phyloP scores from a whole-genome alignment of 345 rosid species.

The Dovyalis caffra region DNA sequence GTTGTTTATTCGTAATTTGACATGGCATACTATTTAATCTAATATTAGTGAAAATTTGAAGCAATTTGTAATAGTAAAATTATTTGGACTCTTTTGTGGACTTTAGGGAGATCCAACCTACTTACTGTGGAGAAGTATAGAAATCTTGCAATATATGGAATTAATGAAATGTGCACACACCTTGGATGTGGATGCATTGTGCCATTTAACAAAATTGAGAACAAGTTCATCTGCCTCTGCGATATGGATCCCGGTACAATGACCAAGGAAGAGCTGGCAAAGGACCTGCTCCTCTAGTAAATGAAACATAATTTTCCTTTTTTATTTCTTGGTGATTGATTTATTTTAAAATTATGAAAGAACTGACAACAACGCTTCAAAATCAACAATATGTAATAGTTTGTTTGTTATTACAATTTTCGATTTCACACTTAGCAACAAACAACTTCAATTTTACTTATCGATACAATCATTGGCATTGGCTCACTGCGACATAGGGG shows the following conservation, averaged over 20 bases:
- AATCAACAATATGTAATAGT: no score
- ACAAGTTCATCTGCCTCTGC: conserved; percentile 91
- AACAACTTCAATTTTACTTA: background rate
- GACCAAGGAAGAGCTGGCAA: conserved; percentile 90
- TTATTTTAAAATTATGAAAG: background rate
- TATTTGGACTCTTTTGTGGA: conserved; percentile 3
- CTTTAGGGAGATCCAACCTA: conserved; percentile 92
- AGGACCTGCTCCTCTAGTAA: conserved; percentile 96
- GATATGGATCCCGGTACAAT: conserved; percentile 95
- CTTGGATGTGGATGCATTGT: conserved; percentile 97
- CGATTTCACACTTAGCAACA: background rate
- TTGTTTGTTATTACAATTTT: background rate
- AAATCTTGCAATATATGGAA: conserved; percentile 76
- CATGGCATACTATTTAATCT: no score
- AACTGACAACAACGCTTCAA: background rate
- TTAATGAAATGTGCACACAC: conserved; percentile 89
- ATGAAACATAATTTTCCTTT: conserved; percentile 10
- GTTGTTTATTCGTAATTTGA: no score
- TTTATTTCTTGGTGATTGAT: background rate
- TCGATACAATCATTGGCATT: conserved; percentile 70
- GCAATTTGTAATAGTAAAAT: background rate
- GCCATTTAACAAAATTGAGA: conserved; percentile 88
- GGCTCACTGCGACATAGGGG: conserved; percentile 73
- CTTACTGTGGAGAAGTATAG: conserved; percentile 85
- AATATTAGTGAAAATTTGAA: no score